Evolutionary conservation across 1,284 basidiomycete species (phyloP).

Genomic region (Apiotrichum porosum): DNA sequence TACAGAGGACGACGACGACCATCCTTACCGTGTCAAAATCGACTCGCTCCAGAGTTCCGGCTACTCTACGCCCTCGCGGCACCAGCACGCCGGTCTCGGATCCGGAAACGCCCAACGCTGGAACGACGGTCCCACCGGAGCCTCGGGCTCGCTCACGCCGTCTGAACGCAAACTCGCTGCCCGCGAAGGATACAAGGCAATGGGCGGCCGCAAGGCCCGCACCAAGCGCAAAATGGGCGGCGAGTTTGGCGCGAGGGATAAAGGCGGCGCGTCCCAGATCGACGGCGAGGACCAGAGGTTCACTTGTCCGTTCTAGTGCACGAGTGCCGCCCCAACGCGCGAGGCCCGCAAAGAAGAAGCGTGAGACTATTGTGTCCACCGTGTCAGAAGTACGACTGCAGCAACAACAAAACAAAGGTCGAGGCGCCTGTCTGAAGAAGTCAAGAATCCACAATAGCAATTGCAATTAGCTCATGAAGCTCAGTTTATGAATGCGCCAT

Average conservation of each 20-base stretch:
- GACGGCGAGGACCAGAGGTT: conserved; percentile 42
- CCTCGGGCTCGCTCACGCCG: conserved; percentile 50
- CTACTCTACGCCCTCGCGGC: conserved; percentile 63
- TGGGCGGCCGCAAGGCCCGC: conserved; percentile 71
- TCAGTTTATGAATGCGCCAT: no score
- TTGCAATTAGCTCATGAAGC: no score
- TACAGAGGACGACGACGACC: conserved; percentile 30
- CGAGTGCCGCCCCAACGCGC: no score
- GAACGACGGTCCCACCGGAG: conserved; percentile 19
- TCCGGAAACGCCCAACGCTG: conserved; percentile 36
- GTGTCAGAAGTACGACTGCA: no score
- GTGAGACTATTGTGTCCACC: no score
- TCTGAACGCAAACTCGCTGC: conserved; percentile 70
- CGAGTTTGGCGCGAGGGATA: conserved; percentile 37
- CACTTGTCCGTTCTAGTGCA: conserved; percentile 42
- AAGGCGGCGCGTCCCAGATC: conserved; percentile 26
- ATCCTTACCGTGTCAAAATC: conserved; percentile 42
- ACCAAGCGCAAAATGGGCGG: conserved; percentile 55
- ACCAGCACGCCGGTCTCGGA: conserved; percentile 37
- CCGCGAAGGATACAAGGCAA: conserved; percentile 80
- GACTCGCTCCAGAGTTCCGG: conserved; percentile 55
- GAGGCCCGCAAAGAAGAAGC: no score
- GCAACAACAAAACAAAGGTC: no score
- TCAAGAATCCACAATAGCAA: no score
- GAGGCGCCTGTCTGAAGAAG: no score